A percentile compares a stretch with the other conserved stretches of the same genome.
Conservation (phyloP, 2,329 filamentous ascomycete genomes). For the Davidsoniella eucalypti region DNA sequence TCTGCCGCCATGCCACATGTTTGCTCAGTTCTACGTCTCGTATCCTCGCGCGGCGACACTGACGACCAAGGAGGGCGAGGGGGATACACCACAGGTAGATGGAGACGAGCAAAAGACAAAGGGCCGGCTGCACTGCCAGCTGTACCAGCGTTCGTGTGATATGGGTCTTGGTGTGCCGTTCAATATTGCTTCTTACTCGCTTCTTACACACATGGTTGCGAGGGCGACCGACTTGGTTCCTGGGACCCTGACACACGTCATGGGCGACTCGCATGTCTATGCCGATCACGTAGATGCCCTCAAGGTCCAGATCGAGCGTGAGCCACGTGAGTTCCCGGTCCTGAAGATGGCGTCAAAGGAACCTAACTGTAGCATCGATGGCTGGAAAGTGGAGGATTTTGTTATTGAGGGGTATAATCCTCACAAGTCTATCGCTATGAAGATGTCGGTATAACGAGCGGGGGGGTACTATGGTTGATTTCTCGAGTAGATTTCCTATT, state of each 20-base stretch:
- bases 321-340: constrained; percentile 66
- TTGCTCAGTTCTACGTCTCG: constrained; percentile 87
- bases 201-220: constrained; percentile 90
- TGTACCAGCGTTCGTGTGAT: constrained; percentile 91
- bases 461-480: background rate
- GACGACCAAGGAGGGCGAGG: constrained; percentile 4
- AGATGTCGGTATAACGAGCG: constrained; percentile 70
- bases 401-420: constrained; percentile 76
- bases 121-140: constrained; percentile 66
- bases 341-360: constrained; percentile 51
- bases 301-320: constrained; percentile 59
- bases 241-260: constrained; percentile 79
- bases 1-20: constrained; percentile 90
- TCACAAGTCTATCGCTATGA: constrained; percentile 88
- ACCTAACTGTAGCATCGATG: constrained; percentile 62
- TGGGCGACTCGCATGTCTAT: constrained; percentile 98
- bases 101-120: constrained; percentile 28
- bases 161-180: constrained; percentile 97
- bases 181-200: constrained; percentile 89
- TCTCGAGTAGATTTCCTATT: no score
- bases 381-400: constrained; percentile 80
- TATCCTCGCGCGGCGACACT: constrained; percentile 33
- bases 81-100: constrained; percentile 9
- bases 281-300: constrained; percentile 82
- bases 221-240: constrained; percentile 71